phyloP scores from a whole-genome alignment of 176 grass and related monocot genomes.

The Tillandsia fasciculata region DNA sequence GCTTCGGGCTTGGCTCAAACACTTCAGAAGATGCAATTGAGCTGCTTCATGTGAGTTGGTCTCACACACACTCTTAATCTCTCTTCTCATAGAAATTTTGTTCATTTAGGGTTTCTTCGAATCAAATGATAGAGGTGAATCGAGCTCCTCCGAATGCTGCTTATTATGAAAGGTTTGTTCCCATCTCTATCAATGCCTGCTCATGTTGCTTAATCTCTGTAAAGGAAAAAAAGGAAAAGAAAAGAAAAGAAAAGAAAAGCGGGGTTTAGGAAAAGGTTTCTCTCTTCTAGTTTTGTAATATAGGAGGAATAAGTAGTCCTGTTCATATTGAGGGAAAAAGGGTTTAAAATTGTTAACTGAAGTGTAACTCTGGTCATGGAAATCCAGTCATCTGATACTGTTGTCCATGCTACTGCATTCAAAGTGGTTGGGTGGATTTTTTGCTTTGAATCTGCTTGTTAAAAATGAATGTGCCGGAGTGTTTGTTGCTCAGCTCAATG shows the following conservation, averaged over 20 bases:
- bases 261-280: not conserved
- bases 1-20: constrained; percentile 51
- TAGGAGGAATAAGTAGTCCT: constrained; percentile 1
- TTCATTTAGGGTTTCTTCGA: not conserved
- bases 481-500: too few relatives aligned
- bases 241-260: too few relatives aligned
- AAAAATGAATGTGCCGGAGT: too few relatives aligned
- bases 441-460: too few relatives aligned
- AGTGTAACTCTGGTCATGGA: not conserved
- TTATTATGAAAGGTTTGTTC: not conserved
- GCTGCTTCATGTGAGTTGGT: constrained; percentile 18
- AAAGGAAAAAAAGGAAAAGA: too few relatives aligned
- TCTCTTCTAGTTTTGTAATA: not conserved
- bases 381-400: not conserved
- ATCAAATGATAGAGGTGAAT: not conserved
- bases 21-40: constrained; percentile 42
- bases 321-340: not conserved
- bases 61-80: not conserved
- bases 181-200: not conserved
- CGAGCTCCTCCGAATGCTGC: not conserved
- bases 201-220: not conserved
- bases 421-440: too few relatives aligned
- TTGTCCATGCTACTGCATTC: too few relatives aligned
- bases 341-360: constrained; percentile 1
- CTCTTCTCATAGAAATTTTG: not conserved